Evolutionary conservation across 805 yeast genomes (phyloP).

Genomic region (Wickerhamiella lipophila): DNA sequence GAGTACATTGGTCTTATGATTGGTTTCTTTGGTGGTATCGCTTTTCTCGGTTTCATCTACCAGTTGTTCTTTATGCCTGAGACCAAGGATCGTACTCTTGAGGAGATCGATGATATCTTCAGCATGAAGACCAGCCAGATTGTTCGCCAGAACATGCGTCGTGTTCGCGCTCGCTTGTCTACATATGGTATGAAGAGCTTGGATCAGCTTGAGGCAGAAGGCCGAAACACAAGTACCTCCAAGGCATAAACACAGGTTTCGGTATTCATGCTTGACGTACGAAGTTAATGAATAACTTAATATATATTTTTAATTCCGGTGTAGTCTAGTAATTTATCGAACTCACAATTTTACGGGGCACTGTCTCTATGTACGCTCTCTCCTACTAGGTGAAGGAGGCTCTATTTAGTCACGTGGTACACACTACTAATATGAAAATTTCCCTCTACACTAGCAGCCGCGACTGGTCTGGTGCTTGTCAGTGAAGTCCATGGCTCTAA

Average conservation of each 20-base stretch:
- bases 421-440: background rate
- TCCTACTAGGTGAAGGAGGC: too few species aligned
- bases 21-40: slow-evolving; percentile 59
- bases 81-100: slow-evolving; percentile 58
- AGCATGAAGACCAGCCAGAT: slow-evolving; percentile 34
- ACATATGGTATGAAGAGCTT: slow-evolving; percentile 9
- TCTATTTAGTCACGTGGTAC: background rate
- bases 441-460: background rate
- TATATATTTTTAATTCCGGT: background rate
- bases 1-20: slow-evolving; percentile 49
- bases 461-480: background rate
- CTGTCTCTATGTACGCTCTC: too few species aligned
- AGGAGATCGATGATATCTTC: slow-evolving; percentile 57
- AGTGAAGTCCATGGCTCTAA: background rate
- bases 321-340: too few species aligned
- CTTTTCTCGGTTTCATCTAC: slow-evolving; percentile 37
- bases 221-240: background rate
- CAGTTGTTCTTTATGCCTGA: slow-evolving; percentile 48
- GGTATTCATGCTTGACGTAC: background rate
- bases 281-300: background rate
- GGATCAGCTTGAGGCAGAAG: slow-evolving; percentile 7
- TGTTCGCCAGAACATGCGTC: slow-evolving; percentile 18
- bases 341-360: too few species aligned
- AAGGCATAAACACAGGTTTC: background rate
- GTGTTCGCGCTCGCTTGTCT: slow-evolving; percentile 9